A percentile compares a stretch with the other conserved stretches of the same genome.
Evolutionary conservation across 2,329 filamentous ascomycete species (phyloP).

Genomic region (Cladosporium sp.): DNA sequence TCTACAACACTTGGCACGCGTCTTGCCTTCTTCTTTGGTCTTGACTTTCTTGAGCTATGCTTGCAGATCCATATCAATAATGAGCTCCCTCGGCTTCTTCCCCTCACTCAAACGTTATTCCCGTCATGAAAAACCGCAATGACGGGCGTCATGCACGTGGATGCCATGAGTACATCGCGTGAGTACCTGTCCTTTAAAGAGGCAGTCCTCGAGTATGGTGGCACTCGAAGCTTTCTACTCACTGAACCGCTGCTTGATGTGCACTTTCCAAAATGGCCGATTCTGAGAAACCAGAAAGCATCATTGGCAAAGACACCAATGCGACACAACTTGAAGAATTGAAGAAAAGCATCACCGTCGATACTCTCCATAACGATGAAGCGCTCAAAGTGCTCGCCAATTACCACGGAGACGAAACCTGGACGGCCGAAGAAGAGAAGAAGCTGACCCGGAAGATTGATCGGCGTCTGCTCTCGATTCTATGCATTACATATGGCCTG

Average conservation of each 20-base stretch:
- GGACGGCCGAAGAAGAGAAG: conserved; percentile 42
- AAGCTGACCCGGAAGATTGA: conserved; percentile 41
- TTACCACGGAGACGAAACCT: conserved; percentile 24
- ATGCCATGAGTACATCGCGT: background rate
- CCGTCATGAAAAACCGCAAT: background rate
- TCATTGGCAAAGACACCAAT: conserved; percentile 4
- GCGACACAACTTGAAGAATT: conserved; percentile 13
- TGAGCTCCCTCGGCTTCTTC: conserved; percentile 9
- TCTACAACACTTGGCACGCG: conserved; percentile 3
- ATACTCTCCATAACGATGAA: conserved; percentile 18
- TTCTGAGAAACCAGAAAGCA: background rate
- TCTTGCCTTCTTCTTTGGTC: background rate
- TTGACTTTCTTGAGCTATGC: background rate
- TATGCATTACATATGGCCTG: conserved; percentile 43
- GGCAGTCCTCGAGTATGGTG: too few species aligned
- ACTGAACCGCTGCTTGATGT: too few species aligned
- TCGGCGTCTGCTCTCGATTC: conserved; percentile 41
- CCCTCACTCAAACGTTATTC: conserved; percentile 6
- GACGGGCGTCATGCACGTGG: conserved; percentile 1
- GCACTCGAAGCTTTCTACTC: too few species aligned
- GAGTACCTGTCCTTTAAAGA: background rate
- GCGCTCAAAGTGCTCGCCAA: conserved; percentile 16
- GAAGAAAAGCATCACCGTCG: conserved; percentile 15
- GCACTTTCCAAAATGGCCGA: background rate
- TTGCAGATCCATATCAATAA: conserved; percentile 7